Conservation (phyloP, 1,139 yeast genomes). For the Yamadazyma kanchanaburiensis region DNA sequence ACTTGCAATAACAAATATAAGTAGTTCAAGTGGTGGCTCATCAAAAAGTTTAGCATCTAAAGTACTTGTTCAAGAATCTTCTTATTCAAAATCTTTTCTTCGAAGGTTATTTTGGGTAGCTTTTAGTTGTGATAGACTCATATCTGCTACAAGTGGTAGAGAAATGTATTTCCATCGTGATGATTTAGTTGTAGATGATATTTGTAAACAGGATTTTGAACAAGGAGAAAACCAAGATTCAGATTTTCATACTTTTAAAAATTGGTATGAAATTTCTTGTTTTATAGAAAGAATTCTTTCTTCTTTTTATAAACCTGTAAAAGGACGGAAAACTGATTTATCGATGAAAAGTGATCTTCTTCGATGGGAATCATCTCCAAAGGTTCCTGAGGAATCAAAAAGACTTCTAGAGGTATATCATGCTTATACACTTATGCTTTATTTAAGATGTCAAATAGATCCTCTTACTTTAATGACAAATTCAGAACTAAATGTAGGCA, state of each 20-base stretch:
- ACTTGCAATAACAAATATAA: constrained; percentile 20
- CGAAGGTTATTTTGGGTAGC: constrained; percentile 23
- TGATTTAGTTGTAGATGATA: constrained; percentile 20
- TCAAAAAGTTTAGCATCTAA: no score
- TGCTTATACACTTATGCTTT: constrained; percentile 17
- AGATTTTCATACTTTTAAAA: constrained; percentile 17
- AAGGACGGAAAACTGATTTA: constrained; percentile 14
- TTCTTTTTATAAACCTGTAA: constrained; percentile 21
- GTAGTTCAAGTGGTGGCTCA: constrained; percentile 16
- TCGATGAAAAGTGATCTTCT: constrained; percentile 15
- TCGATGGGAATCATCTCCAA: constrained; percentile 6
- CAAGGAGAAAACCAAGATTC: no score
- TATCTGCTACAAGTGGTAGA: constrained; percentile 22
- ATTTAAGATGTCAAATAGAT: constrained; percentile 21
- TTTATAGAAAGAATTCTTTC: constrained; percentile 19
- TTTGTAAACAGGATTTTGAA: constrained; percentile 17
- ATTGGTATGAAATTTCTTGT: constrained; percentile 17
- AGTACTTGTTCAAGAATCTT: no score
- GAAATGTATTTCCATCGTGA: constrained; percentile 20
- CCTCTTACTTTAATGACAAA: constrained; percentile 20
- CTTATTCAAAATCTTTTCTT: constrained; percentile 7
- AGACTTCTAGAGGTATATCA: constrained; percentile 10
- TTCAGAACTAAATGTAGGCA: no score
- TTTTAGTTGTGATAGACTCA: constrained; percentile 22
- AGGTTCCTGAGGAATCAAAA: constrained; percentile 8